phyloP scores from a whole-genome alignment of 2,329 filamentous ascomycete species.

The Colletotrichum spinosum region DNA sequence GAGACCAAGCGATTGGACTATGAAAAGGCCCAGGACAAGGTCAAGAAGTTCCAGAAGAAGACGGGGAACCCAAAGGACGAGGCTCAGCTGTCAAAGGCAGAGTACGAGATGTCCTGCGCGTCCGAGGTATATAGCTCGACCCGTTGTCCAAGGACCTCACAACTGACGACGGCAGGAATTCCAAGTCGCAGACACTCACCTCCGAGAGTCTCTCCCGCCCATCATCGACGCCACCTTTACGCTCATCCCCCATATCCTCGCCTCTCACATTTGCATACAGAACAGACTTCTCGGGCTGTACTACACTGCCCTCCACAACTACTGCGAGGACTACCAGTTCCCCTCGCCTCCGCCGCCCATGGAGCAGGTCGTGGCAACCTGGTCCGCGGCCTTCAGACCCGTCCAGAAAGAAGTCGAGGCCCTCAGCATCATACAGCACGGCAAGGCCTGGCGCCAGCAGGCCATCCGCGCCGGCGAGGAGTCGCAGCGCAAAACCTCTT shows the following conservation, averaged over 20 bases:
- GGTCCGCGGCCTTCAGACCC: conserved; percentile 72
- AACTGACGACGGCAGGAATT: conserved; percentile 67
- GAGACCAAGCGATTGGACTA: conserved; percentile 86
- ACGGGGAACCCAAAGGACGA: conserved; percentile 80
- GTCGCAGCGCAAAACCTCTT: conserved; percentile 43
- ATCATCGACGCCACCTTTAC: conserved; percentile 78
- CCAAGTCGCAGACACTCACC: conserved; percentile 77
- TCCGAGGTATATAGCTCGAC: conserved; percentile 62
- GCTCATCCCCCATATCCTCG: conserved; percentile 78
- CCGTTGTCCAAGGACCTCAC: background rate
- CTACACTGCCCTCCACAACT: conserved; percentile 81
- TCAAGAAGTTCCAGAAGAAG: conserved; percentile 78
- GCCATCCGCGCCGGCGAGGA: conserved; percentile 52
- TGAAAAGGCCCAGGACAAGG: conserved; percentile 79
- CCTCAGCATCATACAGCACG: conserved; percentile 72
- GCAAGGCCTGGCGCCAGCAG: conserved; percentile 70
- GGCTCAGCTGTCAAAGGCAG: conserved; percentile 74
- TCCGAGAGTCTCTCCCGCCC: conserved; percentile 77
- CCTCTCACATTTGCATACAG: conserved; percentile 79
- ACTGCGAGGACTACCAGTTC: conserved; percentile 75
- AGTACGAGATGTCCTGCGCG: conserved; percentile 74
- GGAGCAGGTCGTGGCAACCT: conserved; percentile 75
- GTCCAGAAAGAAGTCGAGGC: conserved; percentile 75
- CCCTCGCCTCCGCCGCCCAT: conserved; percentile 79
- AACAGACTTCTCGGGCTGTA: conserved; percentile 81